These are phyloP conservation scores for Cardamine resedifolia DNA, from an alignment of 345 rosid species.

Conservation along the genomic window DNA sequence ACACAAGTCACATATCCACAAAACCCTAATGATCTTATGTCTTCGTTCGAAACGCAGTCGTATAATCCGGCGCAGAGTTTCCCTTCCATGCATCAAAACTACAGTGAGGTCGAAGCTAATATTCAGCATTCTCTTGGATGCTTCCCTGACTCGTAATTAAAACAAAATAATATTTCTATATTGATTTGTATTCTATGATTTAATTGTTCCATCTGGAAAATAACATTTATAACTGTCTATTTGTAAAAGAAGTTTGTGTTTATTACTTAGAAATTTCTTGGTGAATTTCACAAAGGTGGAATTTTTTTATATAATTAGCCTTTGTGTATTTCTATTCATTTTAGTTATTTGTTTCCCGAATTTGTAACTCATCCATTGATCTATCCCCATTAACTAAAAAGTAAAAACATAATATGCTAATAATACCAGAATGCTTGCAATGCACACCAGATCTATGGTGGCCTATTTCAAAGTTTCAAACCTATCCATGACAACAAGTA, in stretches of 20 bases:
- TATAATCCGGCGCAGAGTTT: slow-evolving; percentile 26
- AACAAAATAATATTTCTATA: background rate
- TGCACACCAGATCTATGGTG: background rate
- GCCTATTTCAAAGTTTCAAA: background rate
- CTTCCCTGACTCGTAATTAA: slow-evolving; percentile 58
- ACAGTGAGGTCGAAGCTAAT: slow-evolving; percentile 39
- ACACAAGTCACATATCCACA: slow-evolving; percentile 42
- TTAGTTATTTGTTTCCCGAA: background rate
- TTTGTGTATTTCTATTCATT: background rate
- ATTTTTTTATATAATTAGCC: background rate
- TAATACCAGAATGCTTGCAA: slow-evolving; percentile 4
- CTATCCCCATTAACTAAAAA: background rate
- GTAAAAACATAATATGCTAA: background rate
- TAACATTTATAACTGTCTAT: slow-evolving; percentile 38
- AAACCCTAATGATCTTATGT: slow-evolving; percentile 23
- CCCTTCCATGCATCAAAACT: slow-evolving; percentile 41
- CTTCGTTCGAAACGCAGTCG: slow-evolving; percentile 33
- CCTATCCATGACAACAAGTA: background rate
- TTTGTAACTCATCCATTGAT: slow-evolving; percentile 13
- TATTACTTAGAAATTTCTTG: slow-evolving; percentile 19
- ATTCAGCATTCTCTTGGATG: slow-evolving; percentile 55
- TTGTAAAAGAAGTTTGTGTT: slow-evolving; percentile 32
- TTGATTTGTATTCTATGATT: slow-evolving; percentile 39
- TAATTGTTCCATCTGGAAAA: slow-evolving; percentile 38
- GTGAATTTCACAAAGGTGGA: slow-evolving; percentile 37